Percentiles rank a stretch among this genome's conserved stretches.
These are phyloP conservation scores for Fusarium keratoplasticum DNA, from an alignment of 2,329 filamentous ascomycete genomes.

Conservation along the genomic window DNA sequence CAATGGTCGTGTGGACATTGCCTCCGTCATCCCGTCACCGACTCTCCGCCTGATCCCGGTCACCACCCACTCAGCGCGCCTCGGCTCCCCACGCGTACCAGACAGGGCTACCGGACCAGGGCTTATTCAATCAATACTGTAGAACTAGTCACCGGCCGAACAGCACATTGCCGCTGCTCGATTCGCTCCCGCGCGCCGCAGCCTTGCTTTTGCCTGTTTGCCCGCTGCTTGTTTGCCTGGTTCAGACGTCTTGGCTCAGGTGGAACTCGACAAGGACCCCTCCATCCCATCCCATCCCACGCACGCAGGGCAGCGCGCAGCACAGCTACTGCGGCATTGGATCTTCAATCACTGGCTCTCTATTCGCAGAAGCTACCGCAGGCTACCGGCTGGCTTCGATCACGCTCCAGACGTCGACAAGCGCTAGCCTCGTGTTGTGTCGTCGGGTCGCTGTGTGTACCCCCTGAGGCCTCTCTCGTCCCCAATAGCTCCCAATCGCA, in stretches of 20 bases:
- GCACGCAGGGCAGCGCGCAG: background rate
- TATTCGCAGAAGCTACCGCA: background rate
- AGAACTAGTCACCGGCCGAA: background rate
- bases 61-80: conserved; percentile 28
- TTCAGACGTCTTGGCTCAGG: background rate
- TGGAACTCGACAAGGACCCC: background rate
- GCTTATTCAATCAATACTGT: background rate
- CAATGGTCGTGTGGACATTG: background rate
- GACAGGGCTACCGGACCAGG: conserved; percentile 18
- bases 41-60: conserved; percentile 30
- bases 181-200: conserved; percentile 18
- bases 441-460: background rate
- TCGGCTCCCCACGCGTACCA: conserved; percentile 30
- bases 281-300: conserved; percentile 2
- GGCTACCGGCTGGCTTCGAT: conserved; percentile 10
- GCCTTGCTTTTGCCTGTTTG: conserved; percentile 27
- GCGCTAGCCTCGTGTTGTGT: conserved; percentile 4
- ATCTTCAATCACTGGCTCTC: background rate
- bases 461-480: background rate
- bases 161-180: conserved; percentile 7
- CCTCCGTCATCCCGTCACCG: conserved; percentile 35
- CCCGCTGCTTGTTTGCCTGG: background rate
- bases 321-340: background rate
- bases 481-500: background rate
- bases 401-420: conserved; percentile 16